Percentiles rank a stretch among this genome's conserved stretches.
phyloP scores from a whole-genome alignment of 2,329 filamentous ascomycete species.

The Talaromyces sp. region DNA sequence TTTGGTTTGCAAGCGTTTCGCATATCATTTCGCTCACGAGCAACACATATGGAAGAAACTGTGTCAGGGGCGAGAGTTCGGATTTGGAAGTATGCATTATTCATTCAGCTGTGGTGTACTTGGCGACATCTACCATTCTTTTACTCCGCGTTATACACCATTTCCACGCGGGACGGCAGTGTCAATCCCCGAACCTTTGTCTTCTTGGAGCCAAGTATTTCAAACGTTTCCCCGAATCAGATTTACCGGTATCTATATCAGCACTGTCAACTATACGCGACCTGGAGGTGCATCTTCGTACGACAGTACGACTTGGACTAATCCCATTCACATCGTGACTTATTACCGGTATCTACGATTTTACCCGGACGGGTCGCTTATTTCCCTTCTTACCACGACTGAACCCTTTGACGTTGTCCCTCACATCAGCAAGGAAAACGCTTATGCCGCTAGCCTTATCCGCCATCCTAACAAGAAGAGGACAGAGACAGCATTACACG shows the following conservation, averaged over 20 bases:
- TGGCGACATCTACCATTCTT: conserved; percentile 39
- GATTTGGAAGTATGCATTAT: conserved; percentile 80
- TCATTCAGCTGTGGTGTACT: conserved; percentile 60
- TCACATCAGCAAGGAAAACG: conserved; percentile 66
- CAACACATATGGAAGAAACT: conserved; percentile 80
- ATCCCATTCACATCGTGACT: conserved; percentile 88
- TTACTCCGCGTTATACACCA: conserved; percentile 31
- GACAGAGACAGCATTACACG: conserved; percentile 36
- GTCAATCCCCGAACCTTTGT: conserved; percentile 38
- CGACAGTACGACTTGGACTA: conserved; percentile 68
- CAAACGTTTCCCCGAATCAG: conserved; percentile 76
- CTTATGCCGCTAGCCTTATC: conserved; percentile 40
- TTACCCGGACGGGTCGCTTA: conserved; percentile 79
- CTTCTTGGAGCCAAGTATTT: conserved; percentile 64
- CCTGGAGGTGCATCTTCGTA: conserved; percentile 64
- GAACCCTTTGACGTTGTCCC: conserved; percentile 87
- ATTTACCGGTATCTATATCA: conserved; percentile 95
- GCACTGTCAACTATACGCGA: conserved; percentile 90
- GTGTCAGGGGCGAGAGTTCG: conserved; percentile 64
- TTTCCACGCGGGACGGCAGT: conserved; percentile 27
- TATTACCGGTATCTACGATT: conserved; percentile 97
- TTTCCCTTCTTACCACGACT: conserved; percentile 72
- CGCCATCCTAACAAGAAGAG: conserved; percentile 35
- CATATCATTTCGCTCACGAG: conserved; percentile 78
- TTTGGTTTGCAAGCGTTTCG: conserved; percentile 79